Base-by-base conservation (phyloP, 306 rosid genomes). In the Cajanus cajan region DNA sequence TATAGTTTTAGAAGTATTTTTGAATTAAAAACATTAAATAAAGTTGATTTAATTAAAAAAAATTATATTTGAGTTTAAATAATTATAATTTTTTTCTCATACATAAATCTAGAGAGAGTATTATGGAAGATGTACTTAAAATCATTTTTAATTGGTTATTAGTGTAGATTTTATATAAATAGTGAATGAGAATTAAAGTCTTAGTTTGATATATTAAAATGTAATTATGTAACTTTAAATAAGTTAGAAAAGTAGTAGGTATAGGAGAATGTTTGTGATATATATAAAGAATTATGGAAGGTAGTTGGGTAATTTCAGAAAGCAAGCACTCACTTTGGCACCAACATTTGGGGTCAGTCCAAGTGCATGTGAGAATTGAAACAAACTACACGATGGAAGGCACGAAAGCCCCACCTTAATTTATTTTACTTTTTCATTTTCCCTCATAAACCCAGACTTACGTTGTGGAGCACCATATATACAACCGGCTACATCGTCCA, bases 291-390 rank as follows among this genome's bases (percentile, higher is more conserved):
- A 25, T 45, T 14, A 31, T 75, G 31, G 18, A 34, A 71, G 72
- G 64, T 59, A 36, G 6, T 31, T 44, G 1, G 19, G 71, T 78
- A 78, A 78, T 55, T 69, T 57, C 31, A 68, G 7, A 22, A 36
- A 34, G 15, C 59, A 39, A 67, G 69, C 39, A 64, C 16, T 78
- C 34, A 57, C 11, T 45, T 45, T 8, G 54, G 43, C 40, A 59
- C 2, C 66, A 25, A 14, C 11, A 61, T 61, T 61, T 61, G 12
- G 14, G 67, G 76, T 79, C 64, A 78, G 78, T 67, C 78, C 65
- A 86, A 41, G 76, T 54, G 86, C 85, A 73, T 84, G 90, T 81
- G 80, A 6, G 77, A 59, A 41, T 15, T 57, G 85, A 68, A 74
- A 74, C 72, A 74, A 57, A 48, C 18, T 12, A 44, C 1, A 52